Base-by-base conservation (phyloP, 2,329 filamentous ascomycete genomes). In the Verticillium nonalfalfae region DNA sequence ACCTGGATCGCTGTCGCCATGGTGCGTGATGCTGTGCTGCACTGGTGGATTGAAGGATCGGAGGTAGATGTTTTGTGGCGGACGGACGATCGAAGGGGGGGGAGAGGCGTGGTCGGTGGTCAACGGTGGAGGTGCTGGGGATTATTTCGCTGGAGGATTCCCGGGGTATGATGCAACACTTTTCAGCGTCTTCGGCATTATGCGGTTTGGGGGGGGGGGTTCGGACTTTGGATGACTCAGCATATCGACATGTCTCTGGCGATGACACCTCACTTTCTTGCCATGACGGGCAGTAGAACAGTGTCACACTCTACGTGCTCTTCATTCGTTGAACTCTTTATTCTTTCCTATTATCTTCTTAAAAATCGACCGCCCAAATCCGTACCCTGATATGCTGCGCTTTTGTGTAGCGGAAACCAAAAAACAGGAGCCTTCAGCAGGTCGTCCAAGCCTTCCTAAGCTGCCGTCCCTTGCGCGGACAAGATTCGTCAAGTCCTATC, bases 141-240 rank as follows among this genome's bases (percentile, higher is more conserved):
- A 36, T 64, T 65, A 63, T 65, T 63, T 60, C 18, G 45, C 38
- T 14, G 59, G 58, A 33, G 38, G 55, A 56, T 38, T 36, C 34
- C 50, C 35, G 38, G 60, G 57, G 61, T 63, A 65, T 64, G 64
- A 64, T 64, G 64, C 63, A 65, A 65, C 57, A 55, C 45, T 52
- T 52, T 52, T 52, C 45, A 52, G 70, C 70, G 58, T 68, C 69
- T 60, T 73, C 72, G 63, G 71, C 72, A 45, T 18, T 21, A 38
- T n/a, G 45, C 7, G 45, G 9, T 10, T 36, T 36, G 45, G 45
- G 10, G 45, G 15, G 6, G 6, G 45, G 45, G 3, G 18, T 31
- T 31, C 26, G 26, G 26, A 9, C 35, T 36, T 21, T 4, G 6
- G 45, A 52, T 52, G 45, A 52, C 45, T 52, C 45, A 52, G 45